Base-by-base conservation (phyloP, 179 eudicot genomes). In the Dionaea muscipula region DNA sequence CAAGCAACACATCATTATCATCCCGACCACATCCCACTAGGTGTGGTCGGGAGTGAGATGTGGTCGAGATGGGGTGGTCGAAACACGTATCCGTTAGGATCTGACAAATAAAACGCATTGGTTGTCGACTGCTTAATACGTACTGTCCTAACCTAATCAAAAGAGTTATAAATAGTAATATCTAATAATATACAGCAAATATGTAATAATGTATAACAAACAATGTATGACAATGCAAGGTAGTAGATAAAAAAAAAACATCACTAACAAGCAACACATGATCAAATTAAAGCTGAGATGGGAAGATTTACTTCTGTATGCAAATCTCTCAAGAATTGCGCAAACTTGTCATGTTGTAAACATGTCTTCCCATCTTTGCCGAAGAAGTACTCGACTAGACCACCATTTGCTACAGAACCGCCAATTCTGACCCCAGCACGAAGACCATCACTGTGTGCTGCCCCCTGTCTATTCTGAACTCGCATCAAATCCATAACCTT, bases 401-500 rank as follows among this genome's bases (percentile, higher is more conserved):
- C 99, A 3, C 96, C 99, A 26, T 88, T 66, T 50, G 88, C 96
- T 21, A 93, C 87, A 12, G 79, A 72, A 22, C 78, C 64, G 7
- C 85, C 71, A 55, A 82, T 62, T 61, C 76, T 82, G 4, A 82
- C 57, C 16, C 99, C 96, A 35, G 57, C 36, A 47, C 99, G 80
- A 71, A 63, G 67, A 25, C 96, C 98, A 56, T 79, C 89, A 61
- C 85, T 62, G 26, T 93, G 99, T 25, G 71, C 53, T 55, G 84
- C 80, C 28, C 93, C 96, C 63, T 88, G 96, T 72, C 96, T 76
- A 57, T 85, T 81, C 51, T 72, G 89, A 56, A 62, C 37, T 41
- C 99, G 75, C 99, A 93, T 93, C 51, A 84, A 64, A n/a, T 70
- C 67, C 96, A 93, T 88, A 53, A 93, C 94, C 60, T 83, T 83